phyloP scores from a whole-genome alignment of 1,139 yeast genomes.

The Blastobotrys apis region DNA sequence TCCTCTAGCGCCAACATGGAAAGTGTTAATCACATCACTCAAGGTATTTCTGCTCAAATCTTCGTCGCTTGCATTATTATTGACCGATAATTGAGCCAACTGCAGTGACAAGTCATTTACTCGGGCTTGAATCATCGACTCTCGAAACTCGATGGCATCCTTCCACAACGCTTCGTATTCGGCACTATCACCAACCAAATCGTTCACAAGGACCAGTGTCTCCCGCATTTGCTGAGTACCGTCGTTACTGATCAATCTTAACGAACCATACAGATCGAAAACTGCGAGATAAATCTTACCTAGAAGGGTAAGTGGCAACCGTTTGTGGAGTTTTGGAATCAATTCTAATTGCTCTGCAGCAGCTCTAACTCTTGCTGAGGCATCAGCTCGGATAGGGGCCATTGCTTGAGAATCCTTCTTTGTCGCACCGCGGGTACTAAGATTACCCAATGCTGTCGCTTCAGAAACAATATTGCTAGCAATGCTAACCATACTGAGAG shows the following conservation, averaged over 20 bases:
- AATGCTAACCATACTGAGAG: too few species aligned
- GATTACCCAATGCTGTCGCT: too few species aligned
- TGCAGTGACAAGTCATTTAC: neutral
- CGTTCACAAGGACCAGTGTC: neutral
- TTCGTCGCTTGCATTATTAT: neutral
- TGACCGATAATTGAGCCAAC: neutral
- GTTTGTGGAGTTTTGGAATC: too few species aligned
- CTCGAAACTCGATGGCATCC: neutral
- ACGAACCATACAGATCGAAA: neutral
- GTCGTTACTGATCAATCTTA: neutral
- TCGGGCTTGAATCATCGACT: neutral
- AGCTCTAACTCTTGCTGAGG: too few species aligned
- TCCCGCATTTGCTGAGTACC: neutral
- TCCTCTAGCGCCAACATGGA: neutral
- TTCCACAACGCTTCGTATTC: neutral
- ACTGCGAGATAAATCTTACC: neutral
- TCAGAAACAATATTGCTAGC: too few species aligned
- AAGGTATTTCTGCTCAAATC: neutral
- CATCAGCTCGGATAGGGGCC: too few species aligned
- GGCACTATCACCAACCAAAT: neutral
- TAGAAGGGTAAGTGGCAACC: too few species aligned
- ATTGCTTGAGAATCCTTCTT: too few species aligned
- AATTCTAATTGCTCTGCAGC: too few species aligned
- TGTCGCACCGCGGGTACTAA: too few species aligned
- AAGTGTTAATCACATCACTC: neutral